Percentiles rank a stretch among this genome's conserved stretches.
phyloP scores from a whole-genome alignment of 768 basidiomycete species.

The Dacryopinax spathularia region DNA sequence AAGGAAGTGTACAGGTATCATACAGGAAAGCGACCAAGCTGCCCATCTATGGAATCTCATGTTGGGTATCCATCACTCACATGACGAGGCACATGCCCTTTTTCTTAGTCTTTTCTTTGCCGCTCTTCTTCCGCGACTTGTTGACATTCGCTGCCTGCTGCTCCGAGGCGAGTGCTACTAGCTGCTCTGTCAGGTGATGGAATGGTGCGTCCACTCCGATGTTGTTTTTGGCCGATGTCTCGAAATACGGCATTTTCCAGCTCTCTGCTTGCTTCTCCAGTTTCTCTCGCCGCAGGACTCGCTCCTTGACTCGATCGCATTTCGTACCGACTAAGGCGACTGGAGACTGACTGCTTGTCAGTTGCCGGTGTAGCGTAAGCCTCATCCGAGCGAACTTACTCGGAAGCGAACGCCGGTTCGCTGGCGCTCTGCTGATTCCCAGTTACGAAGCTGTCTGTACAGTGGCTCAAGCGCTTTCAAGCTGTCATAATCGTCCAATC shows the following conservation, averaged over 20 bases:
- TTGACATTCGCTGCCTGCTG: not conserved
- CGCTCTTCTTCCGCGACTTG: not conserved
- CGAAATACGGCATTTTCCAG: slow-evolving; percentile 14
- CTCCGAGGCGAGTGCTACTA: not conserved
- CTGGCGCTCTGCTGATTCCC: not conserved
- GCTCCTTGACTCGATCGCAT: slow-evolving; percentile 62
- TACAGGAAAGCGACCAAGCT: too few relatives aligned
- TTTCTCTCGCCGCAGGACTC: slow-evolving; percentile 46
- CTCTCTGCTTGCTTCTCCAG: slow-evolving; percentile 11
- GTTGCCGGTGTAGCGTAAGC: slow-evolving; percentile 14
- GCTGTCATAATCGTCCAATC: not conserved
- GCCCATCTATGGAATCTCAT: not conserved
- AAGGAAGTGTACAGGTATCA: slow-evolving; percentile 1
- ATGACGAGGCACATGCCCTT: not conserved
- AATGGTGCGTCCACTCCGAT: not conserved
- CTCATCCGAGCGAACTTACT: not conserved
- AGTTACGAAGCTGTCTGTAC: not conserved
- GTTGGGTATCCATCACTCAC: not conserved
- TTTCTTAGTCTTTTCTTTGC: not conserved
- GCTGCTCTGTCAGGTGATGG: not conserved
- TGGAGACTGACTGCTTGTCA: slow-evolving; percentile 28
- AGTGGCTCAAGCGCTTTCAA: not conserved
- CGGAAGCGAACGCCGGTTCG: not conserved
- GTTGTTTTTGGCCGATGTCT: slow-evolving; percentile 13
- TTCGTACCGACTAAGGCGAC: slow-evolving; percentile 82